These are phyloP conservation scores for Pseudocercospora musae DNA, from an alignment of 2,329 filamentous ascomycete genomes.

Conservation along the genomic window DNA sequence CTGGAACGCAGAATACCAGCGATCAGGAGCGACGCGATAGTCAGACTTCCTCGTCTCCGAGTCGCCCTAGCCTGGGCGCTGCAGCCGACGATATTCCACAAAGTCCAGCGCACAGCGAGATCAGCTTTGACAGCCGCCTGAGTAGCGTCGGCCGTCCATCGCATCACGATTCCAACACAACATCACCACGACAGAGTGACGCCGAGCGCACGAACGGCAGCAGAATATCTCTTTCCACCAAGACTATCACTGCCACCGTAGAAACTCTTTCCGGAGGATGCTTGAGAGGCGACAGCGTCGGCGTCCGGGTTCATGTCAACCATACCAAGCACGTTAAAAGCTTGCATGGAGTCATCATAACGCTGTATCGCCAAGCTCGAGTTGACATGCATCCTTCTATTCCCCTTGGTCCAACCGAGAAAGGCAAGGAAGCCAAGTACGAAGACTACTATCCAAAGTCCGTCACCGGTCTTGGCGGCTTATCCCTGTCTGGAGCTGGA, in stretches of 20 bases:
- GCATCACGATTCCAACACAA: constrained; percentile 41
- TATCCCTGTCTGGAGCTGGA: constrained; percentile 80
- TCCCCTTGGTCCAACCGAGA: constrained; percentile 59
- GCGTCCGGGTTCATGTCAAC: constrained; percentile 75
- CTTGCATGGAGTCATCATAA: constrained; percentile 87
- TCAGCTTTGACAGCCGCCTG: constrained; percentile 40
- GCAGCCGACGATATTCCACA: constrained; percentile 31
- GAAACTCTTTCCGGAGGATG: constrained; percentile 80
- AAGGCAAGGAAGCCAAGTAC: constrained; percentile 66
- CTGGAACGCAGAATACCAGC: constrained; percentile 20
- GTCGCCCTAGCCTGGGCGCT: constrained; percentile 25
- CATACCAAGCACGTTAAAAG: constrained; percentile 90
- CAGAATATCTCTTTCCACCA: constrained; percentile 57
- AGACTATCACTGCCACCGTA: constrained; percentile 81
- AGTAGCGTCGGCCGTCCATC: constrained; percentile 32
- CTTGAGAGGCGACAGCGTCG: constrained; percentile 77
- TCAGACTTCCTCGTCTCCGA: constrained; percentile 28
- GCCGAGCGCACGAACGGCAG: constrained; percentile 47
- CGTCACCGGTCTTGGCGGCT: constrained; percentile 76
- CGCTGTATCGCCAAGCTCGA: constrained; percentile 83
- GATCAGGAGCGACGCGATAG: constrained; percentile 26
- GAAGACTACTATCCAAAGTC: constrained; percentile 87
- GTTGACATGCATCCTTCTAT: constrained; percentile 75
- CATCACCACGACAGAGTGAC: constrained; percentile 43
- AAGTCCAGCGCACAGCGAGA: constrained; percentile 48